phyloP scores from a whole-genome alignment of 2,329 filamentous ascomycete genomes.

The Colletotrichum sublineola region DNA sequence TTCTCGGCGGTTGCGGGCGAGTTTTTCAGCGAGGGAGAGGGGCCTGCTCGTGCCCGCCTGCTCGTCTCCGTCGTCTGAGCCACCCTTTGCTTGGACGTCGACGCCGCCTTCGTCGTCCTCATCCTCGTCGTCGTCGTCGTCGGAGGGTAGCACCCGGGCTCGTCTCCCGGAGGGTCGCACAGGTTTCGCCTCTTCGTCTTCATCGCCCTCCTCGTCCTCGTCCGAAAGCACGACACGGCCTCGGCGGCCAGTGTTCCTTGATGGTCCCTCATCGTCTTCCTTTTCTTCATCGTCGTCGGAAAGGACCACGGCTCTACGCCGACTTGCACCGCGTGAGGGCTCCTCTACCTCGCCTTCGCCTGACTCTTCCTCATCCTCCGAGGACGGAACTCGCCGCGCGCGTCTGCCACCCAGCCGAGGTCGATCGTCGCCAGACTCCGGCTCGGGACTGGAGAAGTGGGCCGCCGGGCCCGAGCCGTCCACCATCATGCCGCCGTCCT shows the following conservation, averaged over 20 bases:
- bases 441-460: slow-evolving; percentile 51
- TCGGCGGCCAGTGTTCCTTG: slow-evolving; percentile 40
- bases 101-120: slow-evolving; percentile 39
- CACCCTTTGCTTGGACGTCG: slow-evolving; percentile 1
- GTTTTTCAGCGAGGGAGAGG: slow-evolving; percentile 25
- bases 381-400: slow-evolving; percentile 48
- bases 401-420: slow-evolving; percentile 38
- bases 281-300: slow-evolving; percentile 46
- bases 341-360: slow-evolving; percentile 43
- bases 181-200: slow-evolving; percentile 6
- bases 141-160: slow-evolving; percentile 21
- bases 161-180: slow-evolving; percentile 11
- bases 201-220: slow-evolving; percentile 43
- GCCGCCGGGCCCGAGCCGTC: slow-evolving; percentile 36
- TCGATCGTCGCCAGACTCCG: slow-evolving; percentile 36
- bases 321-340: background rate
- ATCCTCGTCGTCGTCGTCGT: slow-evolving; percentile 36
- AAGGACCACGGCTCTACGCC: slow-evolving; percentile 23
- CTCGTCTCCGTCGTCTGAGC: slow-evolving; percentile 7
- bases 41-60: background rate
- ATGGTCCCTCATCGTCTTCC: slow-evolving; percentile 34
- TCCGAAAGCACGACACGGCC: slow-evolving; percentile 44
- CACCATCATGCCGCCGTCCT: slow-evolving; percentile 31
- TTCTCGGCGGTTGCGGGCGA: slow-evolving; percentile 26
- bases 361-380: slow-evolving; percentile 44